Evolutionary conservation across 495 filamentous ascomycete species (phyloP).

Genomic region (Aspergillus kassunensis): DNA sequence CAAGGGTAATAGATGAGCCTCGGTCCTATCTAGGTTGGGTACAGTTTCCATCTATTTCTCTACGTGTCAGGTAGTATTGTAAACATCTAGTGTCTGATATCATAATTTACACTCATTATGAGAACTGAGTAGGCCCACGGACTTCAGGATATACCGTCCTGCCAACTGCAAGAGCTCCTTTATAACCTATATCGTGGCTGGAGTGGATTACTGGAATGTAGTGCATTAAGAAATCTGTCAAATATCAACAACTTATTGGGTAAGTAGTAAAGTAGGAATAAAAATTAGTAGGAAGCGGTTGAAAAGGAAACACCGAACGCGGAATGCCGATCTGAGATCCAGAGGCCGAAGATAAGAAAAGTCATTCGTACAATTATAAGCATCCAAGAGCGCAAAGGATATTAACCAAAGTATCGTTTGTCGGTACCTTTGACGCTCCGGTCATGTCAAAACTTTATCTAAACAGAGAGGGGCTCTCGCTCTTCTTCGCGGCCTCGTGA

Average conservation of each 20-base stretch:
- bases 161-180: too few relatives aligned
- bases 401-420: conserved; percentile 10
- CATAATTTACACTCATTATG: too few relatives aligned
- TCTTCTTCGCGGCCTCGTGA: conserved; percentile 60
- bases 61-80: too few relatives aligned
- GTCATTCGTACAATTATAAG: conserved; percentile 9
- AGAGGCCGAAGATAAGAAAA: conserved; percentile 5
- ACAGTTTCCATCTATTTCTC: too few relatives aligned
- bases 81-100: too few relatives aligned
- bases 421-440: neutral
- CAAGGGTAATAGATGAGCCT: too few relatives aligned
- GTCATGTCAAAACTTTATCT: conserved; percentile 11
- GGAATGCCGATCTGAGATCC: conserved; percentile 12
- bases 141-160: too few relatives aligned
- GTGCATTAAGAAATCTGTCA: neutral
- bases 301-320: conserved; percentile 9
- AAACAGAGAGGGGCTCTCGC: conserved; percentile 37
- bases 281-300: too few relatives aligned
- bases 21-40: too few relatives aligned
- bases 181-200: too few relatives aligned
- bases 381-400: conserved; percentile 9
- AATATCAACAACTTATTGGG: conserved; percentile 8
- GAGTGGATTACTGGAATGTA: neutral
- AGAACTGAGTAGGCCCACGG: too few relatives aligned
- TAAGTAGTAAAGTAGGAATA: conserved; percentile 12